Evolutionary conservation across 495 filamentous ascomycete genomes (phyloP), one percentile per base, ranked within the genome.

Genomic region (Cercophora samala): DNA sequence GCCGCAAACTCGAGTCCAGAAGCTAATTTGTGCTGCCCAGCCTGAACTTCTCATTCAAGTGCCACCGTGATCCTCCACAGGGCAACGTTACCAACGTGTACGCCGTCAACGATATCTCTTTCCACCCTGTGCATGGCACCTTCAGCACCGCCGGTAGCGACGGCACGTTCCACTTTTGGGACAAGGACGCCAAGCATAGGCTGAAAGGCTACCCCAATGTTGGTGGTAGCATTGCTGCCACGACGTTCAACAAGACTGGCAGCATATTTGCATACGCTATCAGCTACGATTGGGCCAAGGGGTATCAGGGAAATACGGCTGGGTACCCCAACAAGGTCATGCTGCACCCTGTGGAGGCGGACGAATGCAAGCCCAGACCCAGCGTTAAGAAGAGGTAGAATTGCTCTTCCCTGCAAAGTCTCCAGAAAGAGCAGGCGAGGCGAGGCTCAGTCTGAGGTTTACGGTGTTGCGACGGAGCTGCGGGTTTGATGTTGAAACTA

Each of bases 201-300:
- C 84, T 97, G 54, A 96, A 95, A 79, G 91, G 91, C 18, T 97
- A 96, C 73, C 93, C 93, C n/a, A 84, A 89, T 51, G 90, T 95
- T 21, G 90, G 91, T 22, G 92, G 90, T 25, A 88, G 90, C 60
- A 96, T 98, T 76, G 86, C 89, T 13, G 84, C 88, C 54, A 96
- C 91, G 17, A 88, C 83, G 18, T 98, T 97, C 84, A 93, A 91
- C 77, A 85, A 87, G 70, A 87, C 79, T 53, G 94, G 94, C 61
- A 87, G 78, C 72, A 92, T 97, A 73, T 97, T 96, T 74, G 93
- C 94, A 29, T 97, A 97, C 74, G 90, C 93, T 53, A 86, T 96
- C 23, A 92, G 91, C 76, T 97, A 98, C 74, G 94, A 98, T 80
- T 98, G 94, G 94, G 93, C 90, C 78, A 95, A 94, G 78, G 94